These are phyloP conservation scores for Pseudocercospora eumusae DNA, from an alignment of 2,329 filamentous ascomycete species.

Conservation along the genomic window DNA sequence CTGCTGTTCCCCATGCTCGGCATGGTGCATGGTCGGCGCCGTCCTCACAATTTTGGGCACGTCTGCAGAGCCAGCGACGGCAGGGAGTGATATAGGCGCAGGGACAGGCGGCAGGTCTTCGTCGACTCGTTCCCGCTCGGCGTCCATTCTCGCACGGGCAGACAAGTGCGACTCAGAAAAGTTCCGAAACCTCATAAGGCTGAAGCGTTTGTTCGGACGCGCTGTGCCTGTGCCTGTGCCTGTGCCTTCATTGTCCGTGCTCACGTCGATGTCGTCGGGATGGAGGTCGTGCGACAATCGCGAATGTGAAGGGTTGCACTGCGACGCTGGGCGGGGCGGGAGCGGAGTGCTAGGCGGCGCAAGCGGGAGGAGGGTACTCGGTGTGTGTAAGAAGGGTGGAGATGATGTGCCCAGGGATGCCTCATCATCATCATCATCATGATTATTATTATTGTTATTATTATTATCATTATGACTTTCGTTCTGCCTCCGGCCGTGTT, in stretches of 20 bases:
- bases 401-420: conserved; percentile 8
- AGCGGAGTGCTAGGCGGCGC: conserved; percentile 2
- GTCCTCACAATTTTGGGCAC: conserved; percentile 77
- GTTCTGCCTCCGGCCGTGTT: background rate
- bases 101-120: conserved; percentile 54
- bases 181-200: conserved; percentile 77
- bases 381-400: background rate
- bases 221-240: too few species aligned
- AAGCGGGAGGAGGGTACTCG: background rate
- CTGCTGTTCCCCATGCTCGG: conserved; percentile 11
- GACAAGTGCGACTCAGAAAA: conserved; percentile 90
- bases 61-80: conserved; percentile 30
- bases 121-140: conserved; percentile 49
- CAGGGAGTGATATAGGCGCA: conserved; percentile 14
- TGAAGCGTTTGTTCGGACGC: conserved; percentile 55
- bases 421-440: too few species aligned
- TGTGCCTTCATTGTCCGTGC: conserved; percentile 25
- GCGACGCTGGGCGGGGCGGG: conserved; percentile 22
- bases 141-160: conserved; percentile 69
- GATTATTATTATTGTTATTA: too few species aligned
- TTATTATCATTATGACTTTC: too few species aligned
- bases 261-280: conserved; percentile 30
- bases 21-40: conserved; percentile 52
- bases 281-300: conserved; percentile 34
- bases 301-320: conserved; percentile 22